phyloP scores from a whole-genome alignment of 768 basidiomycete genomes.

The Asterophora lycoperdoides region DNA sequence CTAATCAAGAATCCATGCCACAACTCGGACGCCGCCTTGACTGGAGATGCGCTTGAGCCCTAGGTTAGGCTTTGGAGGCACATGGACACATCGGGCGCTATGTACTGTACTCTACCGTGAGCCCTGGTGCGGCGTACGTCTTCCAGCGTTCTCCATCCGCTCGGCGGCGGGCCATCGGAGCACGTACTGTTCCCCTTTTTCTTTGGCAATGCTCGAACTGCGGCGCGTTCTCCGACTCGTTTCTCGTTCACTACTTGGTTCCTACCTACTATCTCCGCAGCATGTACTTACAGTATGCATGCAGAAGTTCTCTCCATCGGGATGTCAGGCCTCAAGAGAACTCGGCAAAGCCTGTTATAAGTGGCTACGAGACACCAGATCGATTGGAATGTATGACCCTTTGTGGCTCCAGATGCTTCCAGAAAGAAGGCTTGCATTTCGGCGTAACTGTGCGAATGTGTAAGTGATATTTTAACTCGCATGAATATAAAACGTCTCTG shows the following conservation, averaged over 20 bases:
- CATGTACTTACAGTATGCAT: too few relatives aligned
- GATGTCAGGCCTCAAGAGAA: too few relatives aligned
- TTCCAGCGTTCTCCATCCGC: not conserved
- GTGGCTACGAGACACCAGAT: too few relatives aligned
- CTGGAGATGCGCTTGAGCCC: not conserved
- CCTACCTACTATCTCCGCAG: too few relatives aligned
- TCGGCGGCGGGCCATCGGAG: constrained; percentile 1
- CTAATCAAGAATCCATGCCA: constrained; percentile 1
- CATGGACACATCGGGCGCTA: not conserved
- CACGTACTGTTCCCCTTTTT: not conserved
- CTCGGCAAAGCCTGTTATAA: too few relatives aligned
- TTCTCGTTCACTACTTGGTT: too few relatives aligned
- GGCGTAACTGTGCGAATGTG: not conserved
- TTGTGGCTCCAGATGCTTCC: too few relatives aligned
- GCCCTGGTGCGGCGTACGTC: not conserved
- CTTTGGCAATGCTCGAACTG: too few relatives aligned
- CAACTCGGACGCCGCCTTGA: constrained; percentile 1
- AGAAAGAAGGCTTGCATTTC: too few relatives aligned
- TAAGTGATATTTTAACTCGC: not conserved
- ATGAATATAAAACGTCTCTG: not conserved
- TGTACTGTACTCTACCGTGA: not conserved
- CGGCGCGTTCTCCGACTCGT: too few relatives aligned
- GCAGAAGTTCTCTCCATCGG: too few relatives aligned
- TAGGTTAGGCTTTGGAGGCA: not conserved
- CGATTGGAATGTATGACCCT: too few relatives aligned